Evolutionary conservation across 1,284 basidiomycete genomes (phyloP), one percentile per base, ranked within the genome.

Genomic region (Sporisorium sorghi): DNA sequence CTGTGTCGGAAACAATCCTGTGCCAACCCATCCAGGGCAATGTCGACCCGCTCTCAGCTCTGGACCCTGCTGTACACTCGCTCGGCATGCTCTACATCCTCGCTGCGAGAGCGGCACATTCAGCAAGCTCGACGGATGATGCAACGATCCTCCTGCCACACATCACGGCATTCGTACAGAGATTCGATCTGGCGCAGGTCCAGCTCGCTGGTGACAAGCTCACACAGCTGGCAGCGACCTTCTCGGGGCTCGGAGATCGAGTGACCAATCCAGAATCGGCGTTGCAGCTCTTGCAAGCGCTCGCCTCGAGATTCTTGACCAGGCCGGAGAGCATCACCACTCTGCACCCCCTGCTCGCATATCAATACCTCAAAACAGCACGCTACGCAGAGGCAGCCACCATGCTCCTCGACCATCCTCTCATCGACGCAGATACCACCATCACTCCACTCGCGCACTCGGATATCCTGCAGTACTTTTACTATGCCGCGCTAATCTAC

Each of bases 381-480:
- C 58, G 66, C n/a, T 76, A 77, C 43, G 58, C 64, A 24, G 60
- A 67, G 39, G 77, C 75, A 12, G 59, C 65, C 4, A 74, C 62
- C 12, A 65, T 63, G 66, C 66, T 77, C 19, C 59, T 79, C 48
- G 59, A 72, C 23, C 50, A 60, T 8, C 70, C 66, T 8, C 46
- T 76, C 44, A 72, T 77, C 24, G 69, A 72, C 30, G 72, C 70
- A 19, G 64, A 75, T 40, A 59, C 59, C 19, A 44, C 61, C 30
- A 28, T 74, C 52, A 65, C 66, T 2, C 65, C 66, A 5, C 40
- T 74, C 30, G 56, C 49, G 2, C 58, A 67, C 35, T 64, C 68
- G 7, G 79, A 80, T 39, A 58, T 80, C 30, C 66, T 83, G 19
- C 76, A 78, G 39, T 83, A 79, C 58, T 76, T 77, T 33, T 80